These are phyloP conservation scores for Calcarisporium arbuscula DNA, from an alignment of 2,329 filamentous ascomycete genomes.

Conservation along the genomic window DNA sequence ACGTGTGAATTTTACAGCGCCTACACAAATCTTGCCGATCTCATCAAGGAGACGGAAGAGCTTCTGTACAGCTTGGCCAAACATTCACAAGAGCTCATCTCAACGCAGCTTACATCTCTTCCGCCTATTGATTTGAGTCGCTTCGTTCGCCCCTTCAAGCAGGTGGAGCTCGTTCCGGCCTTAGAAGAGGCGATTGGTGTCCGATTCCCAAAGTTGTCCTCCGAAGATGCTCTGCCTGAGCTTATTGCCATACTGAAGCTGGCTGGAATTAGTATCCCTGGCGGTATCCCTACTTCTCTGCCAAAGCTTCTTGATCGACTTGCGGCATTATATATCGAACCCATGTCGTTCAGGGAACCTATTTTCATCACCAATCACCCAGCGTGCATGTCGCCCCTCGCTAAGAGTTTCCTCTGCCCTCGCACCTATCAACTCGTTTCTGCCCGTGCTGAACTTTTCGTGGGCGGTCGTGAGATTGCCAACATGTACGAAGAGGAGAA, in stretches of 20 bases:
- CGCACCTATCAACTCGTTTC: conserved; percentile 65
- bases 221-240: conserved; percentile 48
- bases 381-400: conserved; percentile 81
- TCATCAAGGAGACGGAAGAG: conserved; percentile 70
- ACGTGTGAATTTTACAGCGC: conserved; percentile 96
- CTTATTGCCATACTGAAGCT: conserved; percentile 50
- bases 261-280: conserved; percentile 57
- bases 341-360: conserved; percentile 58
- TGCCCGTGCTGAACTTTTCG: conserved; percentile 79
- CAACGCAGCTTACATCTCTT: conserved; percentile 38
- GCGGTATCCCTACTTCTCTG: conserved; percentile 54
- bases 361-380: conserved; percentile 89
- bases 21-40: conserved; percentile 67
- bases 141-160: conserved; percentile 51
- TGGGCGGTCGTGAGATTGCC: conserved; percentile 72
- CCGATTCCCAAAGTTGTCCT: conserved; percentile 57
- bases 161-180: conserved; percentile 75
- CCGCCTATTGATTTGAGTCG: conserved; percentile 40
- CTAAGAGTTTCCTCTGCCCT: conserved; percentile 75
- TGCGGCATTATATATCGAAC: conserved; percentile 70
- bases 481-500: conserved; percentile 99
- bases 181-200: conserved; percentile 64
- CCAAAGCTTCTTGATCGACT: conserved; percentile 73
- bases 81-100: conserved; percentile 41
- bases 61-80: conserved; percentile 56